Percentiles rank a stretch among this genome's conserved stretches.
phyloP scores from a whole-genome alignment of 1,139 yeast genomes.

The Tardiomyces blankii region DNA sequence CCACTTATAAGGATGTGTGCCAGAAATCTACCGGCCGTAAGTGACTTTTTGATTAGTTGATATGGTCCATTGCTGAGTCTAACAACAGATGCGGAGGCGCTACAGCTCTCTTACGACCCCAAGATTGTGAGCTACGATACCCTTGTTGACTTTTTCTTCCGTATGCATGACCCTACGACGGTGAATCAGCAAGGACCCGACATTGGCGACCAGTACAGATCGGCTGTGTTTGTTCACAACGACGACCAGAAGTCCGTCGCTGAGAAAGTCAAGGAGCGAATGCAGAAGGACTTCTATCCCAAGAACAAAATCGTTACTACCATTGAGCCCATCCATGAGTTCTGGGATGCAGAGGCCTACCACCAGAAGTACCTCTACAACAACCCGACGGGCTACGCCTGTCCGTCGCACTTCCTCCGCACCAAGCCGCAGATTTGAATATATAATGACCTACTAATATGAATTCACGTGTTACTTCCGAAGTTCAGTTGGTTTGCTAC shows the following conservation, averaged over 20 bases:
- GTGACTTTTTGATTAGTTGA: background rate
- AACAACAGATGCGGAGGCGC: conserved; percentile 42
- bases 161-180: conserved; percentile 74
- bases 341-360: conserved; percentile 90
- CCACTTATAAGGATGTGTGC: conserved; percentile 73
- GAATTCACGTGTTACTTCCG: no score
- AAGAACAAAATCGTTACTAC: conserved; percentile 48
- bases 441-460: background rate
- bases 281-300: conserved; percentile 48
- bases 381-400: conserved; percentile 79
- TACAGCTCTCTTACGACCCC: conserved; percentile 80
- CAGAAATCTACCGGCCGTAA: conserved; percentile 44
- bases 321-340: conserved; percentile 55
- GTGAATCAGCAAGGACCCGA: conserved; percentile 69
- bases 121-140: conserved; percentile 43
- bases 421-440: conserved; percentile 4
- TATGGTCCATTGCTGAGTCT: background rate
- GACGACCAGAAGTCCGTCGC: conserved; percentile 39
- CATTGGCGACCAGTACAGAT: conserved; percentile 72
- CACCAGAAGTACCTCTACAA: conserved; percentile 73
- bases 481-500: no score
- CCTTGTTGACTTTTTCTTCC: conserved; percentile 72
- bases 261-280: conserved; percentile 27
- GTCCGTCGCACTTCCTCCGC: conserved; percentile 77
- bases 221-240: conserved; percentile 56